These are phyloP conservation scores for Termitomyces sp. DNA, from an alignment of 768 basidiomycete species.

Conservation along the genomic window DNA sequence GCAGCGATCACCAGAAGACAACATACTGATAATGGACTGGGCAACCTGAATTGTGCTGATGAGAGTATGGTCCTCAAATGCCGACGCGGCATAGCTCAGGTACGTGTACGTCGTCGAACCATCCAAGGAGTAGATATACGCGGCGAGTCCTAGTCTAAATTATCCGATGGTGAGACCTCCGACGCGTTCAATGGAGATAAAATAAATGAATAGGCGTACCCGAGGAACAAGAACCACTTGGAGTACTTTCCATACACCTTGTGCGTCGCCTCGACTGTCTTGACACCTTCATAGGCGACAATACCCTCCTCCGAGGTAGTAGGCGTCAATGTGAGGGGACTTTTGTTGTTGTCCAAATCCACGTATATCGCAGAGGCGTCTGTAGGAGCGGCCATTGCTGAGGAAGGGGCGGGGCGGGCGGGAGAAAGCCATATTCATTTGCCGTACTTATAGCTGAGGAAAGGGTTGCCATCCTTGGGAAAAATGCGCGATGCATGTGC, in stretches of 20 bases:
- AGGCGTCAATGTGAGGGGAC: not conserved
- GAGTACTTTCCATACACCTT: conserved; percentile 53
- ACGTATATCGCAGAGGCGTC: conserved; percentile 7
- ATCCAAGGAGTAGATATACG: conserved; percentile 79
- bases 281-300: conserved; percentile 40
- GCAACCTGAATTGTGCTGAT: conserved; percentile 55
- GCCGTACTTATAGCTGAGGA: conserved; percentile 10
- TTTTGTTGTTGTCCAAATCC: conserved; percentile 7
- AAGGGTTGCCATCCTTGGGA: conserved; percentile 7
- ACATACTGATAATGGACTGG: conserved; percentile 52
- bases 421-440: not conserved
- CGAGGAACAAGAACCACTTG: conserved; percentile 59
- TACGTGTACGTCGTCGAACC: conserved; percentile 68
- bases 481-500: conserved; percentile 12
- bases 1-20: not conserved
- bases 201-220: conserved; percentile 35
- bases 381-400: conserved; percentile 7
- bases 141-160: conserved; percentile 64
- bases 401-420: conserved; percentile 1
- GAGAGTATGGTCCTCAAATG: conserved; percentile 51
- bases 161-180: conserved; percentile 17
- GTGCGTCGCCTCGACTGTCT: conserved; percentile 48
- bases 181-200: not conserved
- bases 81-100: conserved; percentile 54
- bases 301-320: conserved; percentile 15